Percentiles rank a stretch among this genome's conserved stretches.
These are phyloP conservation scores for Penicillium pancosmium DNA, from an alignment of 495 filamentous ascomycete species.

Conservation along the genomic window DNA sequence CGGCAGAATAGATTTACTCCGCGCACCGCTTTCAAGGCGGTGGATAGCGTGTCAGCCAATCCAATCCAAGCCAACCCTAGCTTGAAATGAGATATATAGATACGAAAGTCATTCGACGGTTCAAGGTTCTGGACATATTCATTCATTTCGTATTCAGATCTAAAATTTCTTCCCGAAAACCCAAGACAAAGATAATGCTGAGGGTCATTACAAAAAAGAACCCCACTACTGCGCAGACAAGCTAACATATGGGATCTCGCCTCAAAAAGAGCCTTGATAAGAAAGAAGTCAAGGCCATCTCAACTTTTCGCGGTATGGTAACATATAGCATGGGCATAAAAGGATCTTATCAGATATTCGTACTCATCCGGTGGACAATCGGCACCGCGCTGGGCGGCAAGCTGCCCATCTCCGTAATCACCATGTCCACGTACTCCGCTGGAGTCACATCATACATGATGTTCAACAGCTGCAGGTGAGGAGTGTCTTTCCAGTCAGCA, in stretches of 20 bases:
- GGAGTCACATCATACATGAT: constrained; percentile 94
- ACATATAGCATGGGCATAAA: neutral
- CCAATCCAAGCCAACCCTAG: no score
- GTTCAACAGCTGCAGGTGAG: constrained; percentile 73
- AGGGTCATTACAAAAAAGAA: neutral
- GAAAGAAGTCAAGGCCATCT: constrained; percentile 1
- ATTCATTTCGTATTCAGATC: constrained; percentile 6
- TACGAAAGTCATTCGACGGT: neutral
- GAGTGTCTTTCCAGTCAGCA: constrained; percentile 60
- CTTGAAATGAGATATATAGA: neutral
- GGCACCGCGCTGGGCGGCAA: constrained; percentile 82
- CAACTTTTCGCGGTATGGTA: constrained; percentile 8
- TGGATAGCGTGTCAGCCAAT: neutral
- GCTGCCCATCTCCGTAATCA: constrained; percentile 89
- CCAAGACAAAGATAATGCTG: neutral
- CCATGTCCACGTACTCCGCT: constrained; percentile 82
- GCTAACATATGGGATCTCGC: neutral
- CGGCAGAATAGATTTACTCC: neutral
- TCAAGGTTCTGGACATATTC: neutral
- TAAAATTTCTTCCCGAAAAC: neutral
- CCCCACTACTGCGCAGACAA: neutral
- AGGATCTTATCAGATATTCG: constrained; percentile 36
- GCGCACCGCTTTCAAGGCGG: neutral
- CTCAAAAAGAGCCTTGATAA: constrained; percentile 5
- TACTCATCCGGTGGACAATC: constrained; percentile 54